Evolutionary conservation across 228 moss, liverwort and hornwort species (phyloP), one percentile per base, ranked within the genome.

Genomic region (Sphagnum fallax): DNA sequence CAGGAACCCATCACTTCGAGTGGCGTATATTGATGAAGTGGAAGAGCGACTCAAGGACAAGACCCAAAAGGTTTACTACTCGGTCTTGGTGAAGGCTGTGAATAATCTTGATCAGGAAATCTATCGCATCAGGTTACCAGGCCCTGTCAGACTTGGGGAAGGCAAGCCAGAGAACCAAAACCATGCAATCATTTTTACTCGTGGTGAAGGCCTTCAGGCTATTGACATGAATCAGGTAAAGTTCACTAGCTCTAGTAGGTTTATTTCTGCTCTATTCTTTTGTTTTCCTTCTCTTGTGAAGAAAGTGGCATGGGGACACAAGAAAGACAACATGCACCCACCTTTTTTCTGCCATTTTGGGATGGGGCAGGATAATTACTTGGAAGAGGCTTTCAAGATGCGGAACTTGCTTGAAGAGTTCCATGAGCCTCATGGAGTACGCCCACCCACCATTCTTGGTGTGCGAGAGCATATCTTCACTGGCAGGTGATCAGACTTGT

Each of bases 161-260:
- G 85, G 85, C 67, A 86, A 86, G 65, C 85, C 85, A 4, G 85
- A 86, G 60, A 86, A 86, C 69, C 85, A 86, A 16, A 86, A 86
- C 65, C 85, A 86, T 61, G 85, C 85, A 0, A 79, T 86, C 73
- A 82, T 86, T 50, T 86, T 86, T 47, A 86, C 85, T 0, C 74
- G 85, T 32, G 85, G 85, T 50, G 85, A 86, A 62, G 85, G 79
- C 52, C 72, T 86, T 15, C 85, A 86, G 63, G 81, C 85, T 7
- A 86, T 86, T 47, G 85, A 86, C 63, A 86, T 86, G 85, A 86
- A 86, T 64, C 85, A 86, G 85, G 85, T 85, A 32, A 32, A 32
- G 32, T 32, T 32, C 32, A 32, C 32, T 32, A 32, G 32, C 61
- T 49, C 4, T 47, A 52, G 15, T 32, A 32, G 32, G 32, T 32